phyloP scores from a whole-genome alignment of 2,329 filamentous ascomycete genomes.

The Diaporthe capsici region DNA sequence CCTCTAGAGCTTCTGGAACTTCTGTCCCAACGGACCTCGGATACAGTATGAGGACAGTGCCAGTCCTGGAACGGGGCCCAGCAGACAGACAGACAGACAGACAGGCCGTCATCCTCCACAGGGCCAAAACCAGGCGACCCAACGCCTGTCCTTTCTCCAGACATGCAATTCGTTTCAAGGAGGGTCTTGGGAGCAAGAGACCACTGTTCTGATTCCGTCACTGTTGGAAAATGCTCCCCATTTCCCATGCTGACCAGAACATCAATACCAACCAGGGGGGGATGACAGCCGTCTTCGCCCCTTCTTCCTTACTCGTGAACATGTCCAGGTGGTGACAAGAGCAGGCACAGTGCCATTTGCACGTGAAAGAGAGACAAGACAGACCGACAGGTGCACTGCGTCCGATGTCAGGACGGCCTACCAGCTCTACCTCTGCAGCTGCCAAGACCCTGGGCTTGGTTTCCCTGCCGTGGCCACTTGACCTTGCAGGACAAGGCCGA shows the following conservation, averaged over 20 bases:
- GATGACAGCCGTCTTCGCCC: background rate
- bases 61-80: background rate
- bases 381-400: constrained; percentile 7
- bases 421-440: background rate
- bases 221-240: background rate
- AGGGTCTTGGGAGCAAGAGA: constrained; percentile 18
- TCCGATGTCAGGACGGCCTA: background rate
- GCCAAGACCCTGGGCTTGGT: constrained; percentile 16
- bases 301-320: constrained; percentile 1
- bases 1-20: constrained; percentile 23
- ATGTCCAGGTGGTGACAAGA: background rate
- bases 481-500: constrained; percentile 1
- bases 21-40: constrained; percentile 7
- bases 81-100: constrained; percentile 6
- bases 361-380: constrained; percentile 23
- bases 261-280: background rate
- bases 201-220: background rate
- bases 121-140: constrained; percentile 8
- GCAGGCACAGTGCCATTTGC: constrained; percentile 18
- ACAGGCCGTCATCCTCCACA: constrained; percentile 11
- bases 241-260: background rate
- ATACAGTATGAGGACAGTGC: constrained; percentile 20
- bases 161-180: constrained; percentile 13
- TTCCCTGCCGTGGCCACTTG: constrained; percentile 18
- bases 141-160: background rate